Conservation (phyloP, 2,329 filamentous ascomycete species). For the Neopestalotiopsis sp. region DNA sequence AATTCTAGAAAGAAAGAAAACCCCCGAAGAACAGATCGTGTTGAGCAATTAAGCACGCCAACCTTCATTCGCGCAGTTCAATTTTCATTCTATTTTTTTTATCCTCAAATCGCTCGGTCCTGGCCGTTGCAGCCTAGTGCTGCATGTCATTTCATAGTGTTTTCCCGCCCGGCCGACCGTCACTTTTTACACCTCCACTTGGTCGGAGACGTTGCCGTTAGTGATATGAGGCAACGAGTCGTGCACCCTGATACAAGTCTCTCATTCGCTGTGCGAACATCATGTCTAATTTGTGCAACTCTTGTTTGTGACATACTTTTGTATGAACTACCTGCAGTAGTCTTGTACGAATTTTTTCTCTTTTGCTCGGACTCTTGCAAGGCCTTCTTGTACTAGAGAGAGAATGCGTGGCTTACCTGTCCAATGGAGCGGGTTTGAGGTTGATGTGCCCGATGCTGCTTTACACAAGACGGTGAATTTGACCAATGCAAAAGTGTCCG, state of each 20-base stretch:
- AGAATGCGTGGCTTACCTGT: too few relatives aligned
- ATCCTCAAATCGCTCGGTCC: not conserved
- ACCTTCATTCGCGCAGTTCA: too few relatives aligned
- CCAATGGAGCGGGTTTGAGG: too few relatives aligned
- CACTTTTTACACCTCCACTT: not conserved
- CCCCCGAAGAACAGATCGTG: too few relatives aligned
- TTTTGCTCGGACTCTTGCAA: too few relatives aligned
- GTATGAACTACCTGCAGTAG: not conserved
- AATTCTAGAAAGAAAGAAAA: too few relatives aligned
- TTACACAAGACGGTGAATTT: too few relatives aligned
- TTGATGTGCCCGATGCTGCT: too few relatives aligned
- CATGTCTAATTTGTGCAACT: not conserved
- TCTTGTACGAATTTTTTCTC: not conserved
- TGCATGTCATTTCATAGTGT: slow-evolving; percentile 12
- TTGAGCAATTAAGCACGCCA: too few relatives aligned
- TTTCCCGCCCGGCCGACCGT: not conserved
- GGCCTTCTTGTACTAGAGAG: too few relatives aligned
- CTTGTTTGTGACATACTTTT: not conserved
- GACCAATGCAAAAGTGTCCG: too few relatives aligned
- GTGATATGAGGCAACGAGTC: slow-evolving; percentile 5
- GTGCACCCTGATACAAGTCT: not conserved
- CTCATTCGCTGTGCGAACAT: not conserved
- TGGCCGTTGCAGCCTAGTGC: slow-evolving; percentile 8
- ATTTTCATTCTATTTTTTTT: too few relatives aligned
- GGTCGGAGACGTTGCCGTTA: slow-evolving; percentile 7